A percentile compares a stretch with the other conserved stretches of the same genome.
phyloP scores from a whole-genome alignment of 176 grass and related monocot species.

The Eleusine indica region DNA sequence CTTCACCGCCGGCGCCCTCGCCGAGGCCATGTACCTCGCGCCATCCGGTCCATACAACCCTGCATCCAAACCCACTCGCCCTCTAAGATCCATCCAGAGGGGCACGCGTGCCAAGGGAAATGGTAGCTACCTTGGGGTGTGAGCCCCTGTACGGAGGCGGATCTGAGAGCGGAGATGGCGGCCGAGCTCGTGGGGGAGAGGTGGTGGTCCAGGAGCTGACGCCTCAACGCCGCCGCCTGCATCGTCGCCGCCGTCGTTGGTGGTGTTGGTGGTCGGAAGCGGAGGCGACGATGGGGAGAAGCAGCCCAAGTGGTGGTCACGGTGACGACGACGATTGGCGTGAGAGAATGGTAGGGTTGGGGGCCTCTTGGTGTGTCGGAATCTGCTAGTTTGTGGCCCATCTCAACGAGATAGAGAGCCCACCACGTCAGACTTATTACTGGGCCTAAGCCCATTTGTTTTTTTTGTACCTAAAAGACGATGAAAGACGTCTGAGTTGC shows the following conservation, averaged over 20 bases:
- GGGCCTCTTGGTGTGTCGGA: background rate
- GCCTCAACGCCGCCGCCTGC: constrained; percentile 54
- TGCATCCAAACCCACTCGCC: background rate
- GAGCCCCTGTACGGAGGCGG: constrained; percentile 33
- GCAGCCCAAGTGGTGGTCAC: constrained; percentile 11
- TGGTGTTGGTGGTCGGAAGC: background rate
- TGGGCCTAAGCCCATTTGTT: background rate
- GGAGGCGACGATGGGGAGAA: constrained; percentile 7
- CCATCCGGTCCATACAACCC: constrained; percentile 57
- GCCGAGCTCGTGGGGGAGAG: constrained; percentile 37
- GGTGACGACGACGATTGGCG: constrained; percentile 15
- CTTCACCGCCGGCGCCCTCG: constrained; percentile 61
- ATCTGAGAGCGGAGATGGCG: constrained; percentile 50
- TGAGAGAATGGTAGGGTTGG: background rate
- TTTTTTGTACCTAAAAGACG: background rate
- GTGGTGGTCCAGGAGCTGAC: constrained; percentile 52
- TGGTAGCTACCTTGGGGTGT: constrained; percentile 39
- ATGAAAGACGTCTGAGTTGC: background rate
- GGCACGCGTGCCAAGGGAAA: background rate
- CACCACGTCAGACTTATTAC: background rate
- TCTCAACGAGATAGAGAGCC: background rate
- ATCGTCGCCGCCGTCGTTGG: constrained; percentile 46
- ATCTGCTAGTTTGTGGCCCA: background rate
- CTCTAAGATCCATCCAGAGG: constrained; percentile 28
- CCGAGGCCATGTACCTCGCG: constrained; percentile 52